Evolutionary conservation across 371 early-diverging fungal genomes (phyloP), one percentile per base, ranked within the genome.

Genomic region (Syncephalis plumigaleata): DNA sequence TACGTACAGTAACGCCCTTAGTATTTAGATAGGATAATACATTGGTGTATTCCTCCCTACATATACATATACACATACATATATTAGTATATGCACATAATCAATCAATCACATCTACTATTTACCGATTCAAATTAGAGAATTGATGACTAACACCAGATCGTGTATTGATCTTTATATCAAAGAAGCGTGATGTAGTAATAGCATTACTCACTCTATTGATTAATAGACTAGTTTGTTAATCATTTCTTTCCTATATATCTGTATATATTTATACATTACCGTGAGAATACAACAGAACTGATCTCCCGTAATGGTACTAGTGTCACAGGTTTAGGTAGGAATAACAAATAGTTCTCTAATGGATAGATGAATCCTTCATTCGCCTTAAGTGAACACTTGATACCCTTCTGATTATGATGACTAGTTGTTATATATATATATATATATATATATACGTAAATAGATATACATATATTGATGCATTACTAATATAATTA

Each of bases 341-440:
- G 75, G 57, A 98, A 96, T 39, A 98, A 46, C 54, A 98, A 75
- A 21, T 81, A 79, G 55, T 84, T 85, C 51, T 90, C 92, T 46
- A 98, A 71, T 1, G 93, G 95, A 59, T 93, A 99, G 23, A 99
- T 63, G 51, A 79, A 80, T 38, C 97, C 97, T 66, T 98, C 98
- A 70, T 87, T 93, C 43, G 99, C 97, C 66, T 98, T 98, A 68
- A 84, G 76, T 16, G 95, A 91, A 56, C 97, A 97, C 63, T 95
- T 96, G 55, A 98, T 63, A 9, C 91, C 89, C 49, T 70, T 68
- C n/a, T 75, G 67, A 20, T 76, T 77, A 52, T 85, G 82, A 49
- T 77, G 73, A 51, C 83, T 79, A n/a, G 50, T n/a, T n/a, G n/a
- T n/a, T n/a, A n/a, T n/a, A n/a, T n/a, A n/a, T n/a, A n/a, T n/a